Percentiles rank a stretch among this genome's conserved stretches.
Evolutionary conservation across 139 green algal genomes (phyloP).

Genomic region (Chlorella sp.): DNA sequence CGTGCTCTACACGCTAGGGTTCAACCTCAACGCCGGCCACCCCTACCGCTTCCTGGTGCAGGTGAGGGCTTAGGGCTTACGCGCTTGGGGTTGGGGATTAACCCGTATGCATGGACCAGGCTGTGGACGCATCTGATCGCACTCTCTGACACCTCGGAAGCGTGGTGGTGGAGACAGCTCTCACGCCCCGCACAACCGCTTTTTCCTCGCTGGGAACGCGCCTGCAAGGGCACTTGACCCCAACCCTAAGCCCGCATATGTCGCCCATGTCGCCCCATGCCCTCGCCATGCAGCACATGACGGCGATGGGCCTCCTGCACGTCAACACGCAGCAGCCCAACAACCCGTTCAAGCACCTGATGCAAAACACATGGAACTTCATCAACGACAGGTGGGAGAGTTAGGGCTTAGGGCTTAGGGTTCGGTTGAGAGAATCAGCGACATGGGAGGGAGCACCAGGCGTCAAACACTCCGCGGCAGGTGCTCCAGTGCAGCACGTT

Average conservation of each 20-base stretch:
- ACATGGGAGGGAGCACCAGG: neutral
- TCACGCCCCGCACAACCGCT: too few relatives aligned
- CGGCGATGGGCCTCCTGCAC: neutral
- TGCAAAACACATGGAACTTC: slow-evolving; percentile 35
- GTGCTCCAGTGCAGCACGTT: too few relatives aligned
- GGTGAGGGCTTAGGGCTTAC: neutral
- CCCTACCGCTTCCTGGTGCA: slow-evolving; percentile 28
- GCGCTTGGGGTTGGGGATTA: neutral
- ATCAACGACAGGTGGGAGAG: slow-evolving; percentile 42
- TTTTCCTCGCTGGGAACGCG: too few relatives aligned
- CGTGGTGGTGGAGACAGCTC: too few relatives aligned
- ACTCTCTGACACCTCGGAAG: too few relatives aligned
- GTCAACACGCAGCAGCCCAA: neutral
- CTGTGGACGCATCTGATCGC: too few relatives aligned
- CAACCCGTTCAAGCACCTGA: slow-evolving; percentile 20
- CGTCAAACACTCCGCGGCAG: too few relatives aligned
- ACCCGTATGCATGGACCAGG: too few relatives aligned
- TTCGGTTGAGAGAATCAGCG: neutral
- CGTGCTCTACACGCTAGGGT: slow-evolving; percentile 50
- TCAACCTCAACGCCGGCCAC: slow-evolving; percentile 31
- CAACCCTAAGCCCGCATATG: too few relatives aligned
- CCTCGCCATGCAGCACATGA: neutral
- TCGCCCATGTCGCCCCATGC: too few relatives aligned
- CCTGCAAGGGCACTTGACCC: too few relatives aligned
- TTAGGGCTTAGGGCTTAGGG: neutral